phyloP scores from a whole-genome alignment of 345 rosid species.

The Eucalyptus paniculata region DNA sequence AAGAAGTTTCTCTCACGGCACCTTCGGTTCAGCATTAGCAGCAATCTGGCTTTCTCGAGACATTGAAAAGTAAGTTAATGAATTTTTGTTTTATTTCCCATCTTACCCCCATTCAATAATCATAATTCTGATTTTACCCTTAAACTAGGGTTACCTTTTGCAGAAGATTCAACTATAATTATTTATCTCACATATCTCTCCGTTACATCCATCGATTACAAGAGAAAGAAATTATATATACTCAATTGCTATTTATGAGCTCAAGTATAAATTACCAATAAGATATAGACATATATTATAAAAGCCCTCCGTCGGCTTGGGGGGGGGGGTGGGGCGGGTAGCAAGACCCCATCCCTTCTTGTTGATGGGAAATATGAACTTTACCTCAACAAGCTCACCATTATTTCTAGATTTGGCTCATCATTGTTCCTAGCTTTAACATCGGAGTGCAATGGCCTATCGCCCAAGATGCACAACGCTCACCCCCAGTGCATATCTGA shows the following conservation, averaged over 20 bases:
- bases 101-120: not conserved
- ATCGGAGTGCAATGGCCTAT: accelerated
- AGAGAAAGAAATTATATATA: no score
- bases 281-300: no score
- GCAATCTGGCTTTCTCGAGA: not conserved
- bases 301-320: accelerated
- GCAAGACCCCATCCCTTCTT: accelerated
- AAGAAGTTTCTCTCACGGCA: not conserved
- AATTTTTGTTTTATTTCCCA: not conserved
- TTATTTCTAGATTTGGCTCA: not conserved
- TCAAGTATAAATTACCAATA: no score
- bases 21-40: not conserved
- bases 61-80: not conserved
- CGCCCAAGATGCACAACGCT: accelerated
- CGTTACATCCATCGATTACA: no score
- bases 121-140: no score
- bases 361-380: no score
- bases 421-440: accelerated
- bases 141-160: accelerated
- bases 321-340: no score
- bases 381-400: not conserved
- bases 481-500: accelerated
- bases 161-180: no score
- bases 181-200: no score
- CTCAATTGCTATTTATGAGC: accelerated